These are phyloP conservation scores for Apostasia ramifera DNA, from an alignment of 106 monocot species.

Conservation along the genomic window DNA sequence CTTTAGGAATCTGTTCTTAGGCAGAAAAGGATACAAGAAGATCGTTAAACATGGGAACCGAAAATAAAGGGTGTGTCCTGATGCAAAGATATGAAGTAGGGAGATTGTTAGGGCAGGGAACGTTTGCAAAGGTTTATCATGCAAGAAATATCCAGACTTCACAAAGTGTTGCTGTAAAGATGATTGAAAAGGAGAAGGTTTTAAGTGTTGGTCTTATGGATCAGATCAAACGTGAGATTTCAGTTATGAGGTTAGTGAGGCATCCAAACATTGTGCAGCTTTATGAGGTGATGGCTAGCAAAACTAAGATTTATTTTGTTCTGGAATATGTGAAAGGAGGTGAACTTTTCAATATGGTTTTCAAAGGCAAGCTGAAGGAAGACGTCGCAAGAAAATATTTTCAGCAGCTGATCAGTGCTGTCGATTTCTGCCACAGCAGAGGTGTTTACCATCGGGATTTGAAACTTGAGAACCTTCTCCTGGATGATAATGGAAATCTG, in stretches of 20 bases:
- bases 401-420: conserved; percentile 35
- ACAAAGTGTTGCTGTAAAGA: conserved; percentile 31
- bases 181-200: conserved; percentile 36
- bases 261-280: conserved; percentile 36
- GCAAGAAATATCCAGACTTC: conserved; percentile 16
- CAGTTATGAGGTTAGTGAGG: conserved; percentile 26
- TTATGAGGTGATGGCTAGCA: conserved; percentile 45
- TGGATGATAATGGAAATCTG: conserved; percentile 39
- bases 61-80: conserved; percentile 19
- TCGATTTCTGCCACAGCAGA: conserved; percentile 40
- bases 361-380: conserved; percentile 34
- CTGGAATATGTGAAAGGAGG: conserved; percentile 35
- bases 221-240: conserved; percentile 44
- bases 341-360: conserved; percentile 28
- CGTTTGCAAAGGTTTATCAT: conserved; percentile 27
- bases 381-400: conserved; percentile 35
- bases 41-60: conserved; percentile 6
- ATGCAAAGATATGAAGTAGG: conserved; percentile 24
- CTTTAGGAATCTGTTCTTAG: not conserved
- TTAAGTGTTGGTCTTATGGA: conserved; percentile 30
- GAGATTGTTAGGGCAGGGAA: conserved; percentile 22
- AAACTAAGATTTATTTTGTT: conserved; percentile 35
- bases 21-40: not conserved
- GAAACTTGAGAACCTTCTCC: conserved; percentile 42
- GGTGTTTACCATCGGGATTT: conserved; percentile 55